Percentiles rank a stretch among this genome's conserved stretches.
Conservation (phyloP, 306 rosid species). For the Prunus salicina region DNA sequence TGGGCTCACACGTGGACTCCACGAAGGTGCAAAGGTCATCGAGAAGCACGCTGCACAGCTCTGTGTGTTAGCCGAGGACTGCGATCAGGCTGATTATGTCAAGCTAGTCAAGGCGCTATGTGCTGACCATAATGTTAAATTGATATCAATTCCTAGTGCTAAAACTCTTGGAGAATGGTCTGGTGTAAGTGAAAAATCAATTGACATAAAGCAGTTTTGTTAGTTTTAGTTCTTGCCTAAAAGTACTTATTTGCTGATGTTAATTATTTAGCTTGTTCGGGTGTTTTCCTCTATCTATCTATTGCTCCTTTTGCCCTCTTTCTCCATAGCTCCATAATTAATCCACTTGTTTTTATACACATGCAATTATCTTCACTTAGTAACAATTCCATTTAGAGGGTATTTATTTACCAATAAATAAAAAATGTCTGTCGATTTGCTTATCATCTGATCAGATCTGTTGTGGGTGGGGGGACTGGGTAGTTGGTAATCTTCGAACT, state of each 20-base stretch:
- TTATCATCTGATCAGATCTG: not conserved
- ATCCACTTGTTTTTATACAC: not conserved
- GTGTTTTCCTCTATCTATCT: not conserved
- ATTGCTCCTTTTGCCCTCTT: not conserved
- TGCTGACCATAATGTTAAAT: conserved; percentile 65
- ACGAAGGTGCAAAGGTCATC: conserved; percentile 68
- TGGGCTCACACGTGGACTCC: conserved; percentile 77
- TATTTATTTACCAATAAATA: not conserved
- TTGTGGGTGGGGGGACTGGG: not conserved
- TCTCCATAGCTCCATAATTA: not conserved
- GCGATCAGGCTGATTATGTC: conserved; percentile 73
- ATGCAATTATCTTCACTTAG: not conserved
- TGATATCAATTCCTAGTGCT: conserved; percentile 62
- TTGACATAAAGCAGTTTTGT: not conserved
- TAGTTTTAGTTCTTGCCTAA: not conserved
- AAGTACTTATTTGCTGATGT: not conserved
- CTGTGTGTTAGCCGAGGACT: conserved; percentile 73
- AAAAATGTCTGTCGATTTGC: not conserved
- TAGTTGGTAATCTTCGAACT: not conserved
- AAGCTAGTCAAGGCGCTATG: conserved; percentile 75
- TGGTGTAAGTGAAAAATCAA: conserved; percentile 54
- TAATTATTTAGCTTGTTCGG: not conserved
- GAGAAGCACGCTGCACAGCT: conserved; percentile 75
- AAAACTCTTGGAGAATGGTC: conserved; percentile 90
- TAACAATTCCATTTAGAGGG: not conserved